Evolutionary conservation across 2,329 filamentous ascomycete species (phyloP), one percentile per base, ranked within the genome.

Genomic region (Laburnicola sp.): DNA sequence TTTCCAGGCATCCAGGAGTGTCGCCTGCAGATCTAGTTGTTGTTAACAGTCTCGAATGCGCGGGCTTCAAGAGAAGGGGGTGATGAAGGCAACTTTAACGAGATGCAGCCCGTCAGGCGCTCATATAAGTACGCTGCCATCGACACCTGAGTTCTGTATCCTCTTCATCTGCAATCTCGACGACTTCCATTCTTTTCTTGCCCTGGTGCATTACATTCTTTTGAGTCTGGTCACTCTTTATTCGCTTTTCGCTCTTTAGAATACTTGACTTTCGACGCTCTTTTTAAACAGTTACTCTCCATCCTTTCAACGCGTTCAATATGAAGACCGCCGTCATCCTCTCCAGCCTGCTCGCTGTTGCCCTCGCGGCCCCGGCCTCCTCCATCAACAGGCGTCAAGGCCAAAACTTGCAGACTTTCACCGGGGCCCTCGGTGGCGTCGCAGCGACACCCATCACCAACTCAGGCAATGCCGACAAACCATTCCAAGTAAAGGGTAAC

Each of bases 401-500:
- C 26, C 43, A 60, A 34, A 63, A 66, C 54, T 44, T 61, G 21
- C 63, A 67, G 46, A 56, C 54, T 31, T 65, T 67, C 53, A 58
- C 56, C 28, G 57, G 53, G 11, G 63, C 61, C 10, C 61, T 65
- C 26, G 61, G 60, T 10, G 63, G 63, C 47, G 57, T 65, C 45
- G 48, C 43, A 6, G 61, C 64, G 0, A 66, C 63, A 9, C 62
- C 63, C 10, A 46, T 66, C 35, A 38, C 44, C 2, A 51, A 62
- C 50, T 45, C 45, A 10, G 51, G 42, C 28, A 71, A 82, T 37
- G 60, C 74, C 75, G 74, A 84, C 76, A 30, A 64, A 3, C 66
- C 66, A 1, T 71, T 70, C 41, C 41, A 50, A 9, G 68, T 71
- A 47, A 65, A 65, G 38, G 63, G 60, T 6, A 64, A 62, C 40